A percentile compares a stretch with the other conserved stretches of the same genome.
phyloP scores from a whole-genome alignment of 306 rosid genomes.

The Mucuna pruriens region DNA sequence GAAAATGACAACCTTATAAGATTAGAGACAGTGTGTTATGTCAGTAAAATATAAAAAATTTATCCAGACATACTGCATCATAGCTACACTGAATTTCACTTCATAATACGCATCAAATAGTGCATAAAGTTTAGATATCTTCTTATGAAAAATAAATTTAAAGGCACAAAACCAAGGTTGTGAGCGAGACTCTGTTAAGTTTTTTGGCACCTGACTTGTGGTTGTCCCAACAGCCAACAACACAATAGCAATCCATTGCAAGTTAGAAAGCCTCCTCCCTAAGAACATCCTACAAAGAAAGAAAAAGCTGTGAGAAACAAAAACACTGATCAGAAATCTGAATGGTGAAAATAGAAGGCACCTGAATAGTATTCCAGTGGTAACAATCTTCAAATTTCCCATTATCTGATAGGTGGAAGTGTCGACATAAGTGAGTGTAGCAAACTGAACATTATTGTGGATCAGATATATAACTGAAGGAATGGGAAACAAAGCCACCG shows the following conservation, averaged over 20 bases:
- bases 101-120: background rate
- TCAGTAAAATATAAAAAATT: background rate
- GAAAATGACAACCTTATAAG: background rate
- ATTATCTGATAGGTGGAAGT: conserved; percentile 96
- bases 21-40: background rate
- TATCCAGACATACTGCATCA: background rate
- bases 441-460: conserved; percentile 89
- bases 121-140: background rate
- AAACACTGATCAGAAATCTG: background rate
- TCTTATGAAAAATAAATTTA: background rate
- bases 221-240: conserved; percentile 94
- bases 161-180: background rate
- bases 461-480: conserved; percentile 86
- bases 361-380: conserved; percentile 92
- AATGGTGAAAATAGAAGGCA: conserved; percentile 39
- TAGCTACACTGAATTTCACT: background rate
- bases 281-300: conserved; percentile 68
- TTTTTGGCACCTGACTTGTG: conserved; percentile 78
- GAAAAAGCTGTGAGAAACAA: conserved; percentile 6
- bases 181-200: background rate
- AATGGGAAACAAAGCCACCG: conserved; percentile 70
- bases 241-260: conserved; percentile 90
- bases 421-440: conserved; percentile 86
- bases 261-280: conserved; percentile 78
- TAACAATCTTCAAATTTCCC: conserved; percentile 97